These are phyloP conservation scores for Andalucia godoyi DNA, from an alignment of 78 protist species.

Conservation along the genomic window DNA sequence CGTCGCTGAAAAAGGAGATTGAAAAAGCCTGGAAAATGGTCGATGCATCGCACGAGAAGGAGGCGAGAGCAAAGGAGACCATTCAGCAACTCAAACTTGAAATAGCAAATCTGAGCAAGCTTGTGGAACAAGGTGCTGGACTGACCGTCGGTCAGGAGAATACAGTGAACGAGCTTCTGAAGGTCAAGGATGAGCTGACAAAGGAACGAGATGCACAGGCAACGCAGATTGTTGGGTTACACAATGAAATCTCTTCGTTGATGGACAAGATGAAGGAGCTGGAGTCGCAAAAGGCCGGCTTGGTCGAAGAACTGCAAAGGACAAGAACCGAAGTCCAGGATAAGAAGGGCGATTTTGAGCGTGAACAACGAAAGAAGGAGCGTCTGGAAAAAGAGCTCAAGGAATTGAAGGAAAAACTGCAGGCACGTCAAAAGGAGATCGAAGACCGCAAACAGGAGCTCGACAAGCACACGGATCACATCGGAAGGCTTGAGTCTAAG, in stretches of 20 bases:
- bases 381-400: slow-evolving; percentile 17
- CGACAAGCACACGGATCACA: not conserved
- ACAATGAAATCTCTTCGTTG: not conserved
- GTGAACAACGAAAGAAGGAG: slow-evolving; percentile 20
- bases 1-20: slow-evolving; percentile 52
- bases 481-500: slow-evolving; percentile 20
- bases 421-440: slow-evolving; percentile 14
- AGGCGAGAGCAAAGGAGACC: slow-evolving; percentile 62
- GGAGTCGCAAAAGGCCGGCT: not conserved
- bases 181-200: slow-evolving; percentile 54
- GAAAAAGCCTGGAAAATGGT: slow-evolving; percentile 70
- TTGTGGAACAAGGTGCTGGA: slow-evolving; percentile 71
- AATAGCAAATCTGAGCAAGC: slow-evolving; percentile 37
- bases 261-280: not conserved
- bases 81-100: slow-evolving; percentile 64
- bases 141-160: slow-evolving; percentile 62
- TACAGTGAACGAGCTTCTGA: slow-evolving; percentile 53
- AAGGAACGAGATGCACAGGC: slow-evolving; percentile 18
- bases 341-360: slow-evolving; percentile 24
- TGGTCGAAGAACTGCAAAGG: slow-evolving; percentile 12
- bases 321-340: not conserved
- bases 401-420: slow-evolving; percentile 5
- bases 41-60: slow-evolving; percentile 69
- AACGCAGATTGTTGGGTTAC: not conserved
- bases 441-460: not conserved